Conservation (phyloP, 2,329 filamentous ascomycete genomes). For the Xylaria arbuscula region DNA sequence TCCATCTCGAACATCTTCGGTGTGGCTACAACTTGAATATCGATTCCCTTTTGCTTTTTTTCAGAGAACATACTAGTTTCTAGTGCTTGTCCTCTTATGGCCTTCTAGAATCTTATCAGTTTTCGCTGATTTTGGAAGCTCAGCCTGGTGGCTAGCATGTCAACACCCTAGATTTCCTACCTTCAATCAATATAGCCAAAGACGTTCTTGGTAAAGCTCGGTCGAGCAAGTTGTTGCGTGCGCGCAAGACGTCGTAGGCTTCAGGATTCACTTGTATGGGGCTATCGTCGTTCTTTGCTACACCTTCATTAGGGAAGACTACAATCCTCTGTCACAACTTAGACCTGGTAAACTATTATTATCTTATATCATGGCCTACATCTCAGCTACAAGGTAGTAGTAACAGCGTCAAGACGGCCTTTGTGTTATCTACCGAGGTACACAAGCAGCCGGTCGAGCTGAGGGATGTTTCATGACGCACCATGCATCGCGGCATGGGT, state of each 20-base stretch:
- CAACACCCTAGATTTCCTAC: not conserved
- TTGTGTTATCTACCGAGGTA: constrained; percentile 22
- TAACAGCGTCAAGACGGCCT: not conserved
- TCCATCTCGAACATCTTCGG: constrained; percentile 11
- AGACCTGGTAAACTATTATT: not conserved
- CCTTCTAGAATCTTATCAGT: not conserved
- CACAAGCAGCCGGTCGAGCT: constrained; percentile 27
- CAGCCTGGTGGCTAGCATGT: constrained; percentile 13
- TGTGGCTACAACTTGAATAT: not conserved
- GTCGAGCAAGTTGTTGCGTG: not conserved
- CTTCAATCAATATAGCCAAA: not conserved
- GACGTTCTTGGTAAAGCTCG: not conserved
- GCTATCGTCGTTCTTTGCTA: not conserved
- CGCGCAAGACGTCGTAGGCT: not conserved
- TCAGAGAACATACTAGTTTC: constrained; percentile 10
- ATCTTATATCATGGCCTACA: constrained; percentile 6
- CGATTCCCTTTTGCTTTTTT: constrained; percentile 24
- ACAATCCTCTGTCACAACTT: not conserved
- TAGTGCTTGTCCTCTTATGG: not conserved
- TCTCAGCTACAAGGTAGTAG: constrained; percentile 8
- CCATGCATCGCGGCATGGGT: constrained; percentile 24
- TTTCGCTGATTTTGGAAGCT: not conserved
- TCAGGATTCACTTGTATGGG: not conserved
- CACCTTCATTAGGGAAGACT: not conserved
- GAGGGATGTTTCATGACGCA: constrained; percentile 14